These are phyloP conservation scores for Gloeopeniophorella convolvens DNA, from an alignment of 768 basidiomycete genomes.

Conservation along the genomic window DNA sequence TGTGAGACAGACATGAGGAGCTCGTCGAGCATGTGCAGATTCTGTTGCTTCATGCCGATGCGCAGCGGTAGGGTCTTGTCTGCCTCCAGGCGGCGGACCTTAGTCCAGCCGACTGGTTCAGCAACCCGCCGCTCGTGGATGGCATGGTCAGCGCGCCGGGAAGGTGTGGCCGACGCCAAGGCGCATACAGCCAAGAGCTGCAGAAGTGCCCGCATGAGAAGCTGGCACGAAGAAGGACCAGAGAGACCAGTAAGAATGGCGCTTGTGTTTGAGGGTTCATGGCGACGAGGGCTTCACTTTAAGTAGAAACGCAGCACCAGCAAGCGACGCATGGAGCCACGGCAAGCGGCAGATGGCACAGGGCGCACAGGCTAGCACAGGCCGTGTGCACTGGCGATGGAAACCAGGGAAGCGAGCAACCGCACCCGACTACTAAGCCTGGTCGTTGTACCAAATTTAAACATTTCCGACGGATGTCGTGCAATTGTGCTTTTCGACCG, in stretches of 20 bases:
- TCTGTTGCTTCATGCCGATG: slow-evolving; percentile 38
- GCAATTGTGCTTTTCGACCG: neutral
- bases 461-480: neutral
- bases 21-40: slow-evolving; percentile 35
- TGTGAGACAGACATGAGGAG: slow-evolving; percentile 38
- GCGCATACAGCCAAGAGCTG: slow-evolving; percentile 17
- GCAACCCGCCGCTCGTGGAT: slow-evolving; percentile 35
- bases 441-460: neutral
- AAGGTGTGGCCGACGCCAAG: slow-evolving; percentile 17
- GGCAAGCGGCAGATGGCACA: too few species aligned
- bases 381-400: neutral
- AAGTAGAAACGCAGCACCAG: neutral
- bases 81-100: slow-evolving; percentile 26
- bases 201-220: slow-evolving; percentile 3
- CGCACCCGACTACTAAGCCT: neutral
- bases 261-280: neutral
- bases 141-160: slow-evolving; percentile 22
- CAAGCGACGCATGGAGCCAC: neutral
- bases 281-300: neutral
- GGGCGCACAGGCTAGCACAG: too few species aligned
- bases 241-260: neutral
- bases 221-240: neutral
- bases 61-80: slow-evolving; percentile 35
- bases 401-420: too few species aligned
- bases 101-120: slow-evolving; percentile 31